Conservation (phyloP, 2,329 filamentous ascomycete genomes). For the Mariannaea sp. region DNA sequence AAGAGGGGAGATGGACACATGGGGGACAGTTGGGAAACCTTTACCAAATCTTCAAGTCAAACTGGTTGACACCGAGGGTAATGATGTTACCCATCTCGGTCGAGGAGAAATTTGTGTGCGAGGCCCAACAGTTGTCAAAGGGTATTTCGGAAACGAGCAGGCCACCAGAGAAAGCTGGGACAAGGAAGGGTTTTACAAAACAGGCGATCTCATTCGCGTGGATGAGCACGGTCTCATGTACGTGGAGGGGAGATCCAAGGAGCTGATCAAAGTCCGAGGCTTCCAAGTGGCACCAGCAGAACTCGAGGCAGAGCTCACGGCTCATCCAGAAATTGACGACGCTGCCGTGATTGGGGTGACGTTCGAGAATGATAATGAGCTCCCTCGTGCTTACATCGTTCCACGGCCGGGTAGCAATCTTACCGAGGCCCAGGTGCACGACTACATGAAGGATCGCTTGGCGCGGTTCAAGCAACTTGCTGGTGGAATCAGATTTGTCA, state of each 20-base stretch:
- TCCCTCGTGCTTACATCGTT: conserved; percentile 5
- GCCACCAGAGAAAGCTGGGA: conserved; percentile 1
- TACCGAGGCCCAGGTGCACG: neutral
- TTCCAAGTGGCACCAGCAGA: conserved; percentile 8
- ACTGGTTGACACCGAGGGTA: neutral
- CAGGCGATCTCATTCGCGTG: neutral
- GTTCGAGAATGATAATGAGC: neutral
- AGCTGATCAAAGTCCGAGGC: conserved; percentile 3
- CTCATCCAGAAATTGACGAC: neutral
- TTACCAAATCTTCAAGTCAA: neutral
- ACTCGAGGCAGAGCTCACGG: neutral
- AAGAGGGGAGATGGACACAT: neutral
- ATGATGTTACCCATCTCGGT: neutral
- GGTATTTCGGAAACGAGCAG: neutral
- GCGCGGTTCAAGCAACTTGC: neutral
- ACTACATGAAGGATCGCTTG: neutral
- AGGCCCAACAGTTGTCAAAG: neutral
- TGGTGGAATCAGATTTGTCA: neutral
- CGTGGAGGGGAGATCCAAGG: neutral
- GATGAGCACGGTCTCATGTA: neutral
- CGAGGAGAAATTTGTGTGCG: neutral
- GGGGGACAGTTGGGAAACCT: neutral
- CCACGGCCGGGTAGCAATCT: neutral
- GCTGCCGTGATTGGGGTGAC: conserved; percentile 2
- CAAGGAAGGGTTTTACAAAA: neutral